A percentile compares a stretch with the other conserved stretches of the same genome.
phyloP scores from a whole-genome alignment of 306 rosid species.

The Rosa chinensis region DNA sequence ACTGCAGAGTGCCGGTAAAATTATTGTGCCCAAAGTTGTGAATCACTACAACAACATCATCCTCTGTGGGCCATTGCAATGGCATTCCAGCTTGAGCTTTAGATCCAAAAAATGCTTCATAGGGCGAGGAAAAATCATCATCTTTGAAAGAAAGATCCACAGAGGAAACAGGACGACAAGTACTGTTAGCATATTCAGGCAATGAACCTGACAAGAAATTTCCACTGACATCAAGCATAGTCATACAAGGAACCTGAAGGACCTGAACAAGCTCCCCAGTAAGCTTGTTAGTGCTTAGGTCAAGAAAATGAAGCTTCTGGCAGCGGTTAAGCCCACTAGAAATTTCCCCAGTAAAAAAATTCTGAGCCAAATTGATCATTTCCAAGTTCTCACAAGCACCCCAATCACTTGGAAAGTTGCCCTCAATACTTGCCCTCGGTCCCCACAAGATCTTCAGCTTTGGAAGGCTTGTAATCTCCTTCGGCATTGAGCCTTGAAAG shows the following conservation, averaged over 20 bases:
- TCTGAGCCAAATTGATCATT: slow-evolving; percentile 78
- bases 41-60: slow-evolving; percentile 34
- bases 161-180: slow-evolving; percentile 38
- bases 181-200: slow-evolving; percentile 40
- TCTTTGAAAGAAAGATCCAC: slow-evolving; percentile 27
- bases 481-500: slow-evolving; percentile 73
- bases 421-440: slow-evolving; percentile 75
- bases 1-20: slow-evolving; percentile 47
- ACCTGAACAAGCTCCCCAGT: slow-evolving; percentile 54
- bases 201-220: slow-evolving; percentile 63
- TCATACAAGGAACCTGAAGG: slow-evolving; percentile 74
- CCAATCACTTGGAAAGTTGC: slow-evolving; percentile 57
- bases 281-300: slow-evolving; percentile 63
- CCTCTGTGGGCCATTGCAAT: slow-evolving; percentile 30
- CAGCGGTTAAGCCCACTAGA: slow-evolving; percentile 51
- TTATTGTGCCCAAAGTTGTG: slow-evolving; percentile 77
- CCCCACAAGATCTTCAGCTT: slow-evolving; percentile 80
- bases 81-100: slow-evolving; percentile 36
- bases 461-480: slow-evolving; percentile 56
- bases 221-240: slow-evolving; percentile 72
- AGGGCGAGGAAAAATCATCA: slow-evolving; percentile 29
- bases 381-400: slow-evolving; percentile 64
- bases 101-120: slow-evolving; percentile 48
- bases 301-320: slow-evolving; percentile 66
- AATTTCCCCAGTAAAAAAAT: slow-evolving; percentile 61